These are phyloP conservation scores for Phaeodactylum tricornutum DNA, from an alignment of 108 stramenopile species.

Conservation along the genomic window DNA sequence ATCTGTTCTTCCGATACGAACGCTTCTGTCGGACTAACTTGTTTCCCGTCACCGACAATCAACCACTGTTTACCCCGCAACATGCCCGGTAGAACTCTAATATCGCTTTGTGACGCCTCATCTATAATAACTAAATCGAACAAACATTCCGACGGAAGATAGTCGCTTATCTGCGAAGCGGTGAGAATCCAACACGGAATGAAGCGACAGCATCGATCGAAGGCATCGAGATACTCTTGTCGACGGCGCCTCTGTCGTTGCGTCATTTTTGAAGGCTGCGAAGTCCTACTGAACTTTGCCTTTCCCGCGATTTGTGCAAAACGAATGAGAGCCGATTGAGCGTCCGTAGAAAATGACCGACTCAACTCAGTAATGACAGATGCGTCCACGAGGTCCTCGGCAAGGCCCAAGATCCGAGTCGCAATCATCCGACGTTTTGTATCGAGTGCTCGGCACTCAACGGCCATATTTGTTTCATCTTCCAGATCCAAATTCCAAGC, in stretches of 20 bases:
- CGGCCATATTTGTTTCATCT: conserved; percentile 1
- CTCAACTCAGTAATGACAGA: conserved; percentile 29
- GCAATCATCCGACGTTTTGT: conserved; percentile 9
- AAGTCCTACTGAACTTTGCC: conserved; percentile 25
- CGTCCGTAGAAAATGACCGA: conserved; percentile 35
- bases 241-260: conserved; percentile 43
- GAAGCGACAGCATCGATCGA: conserved; percentile 43
- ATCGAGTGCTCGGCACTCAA: conserved; percentile 20
- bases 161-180: conserved; percentile 46
- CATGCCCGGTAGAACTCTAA: conserved; percentile 43
- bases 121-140: conserved; percentile 59
- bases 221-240: conserved; percentile 45
- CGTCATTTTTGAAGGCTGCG: conserved; percentile 35
- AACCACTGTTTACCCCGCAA: conserved; percentile 57
- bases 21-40: conserved; percentile 49
- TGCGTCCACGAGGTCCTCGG: conserved; percentile 38
- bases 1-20: conserved; percentile 50
- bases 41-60: conserved; percentile 62
- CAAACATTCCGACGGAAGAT: conserved; percentile 39
- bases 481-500: conserved; percentile 3
- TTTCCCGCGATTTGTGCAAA: conserved; percentile 54
- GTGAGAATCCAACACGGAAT: conserved; percentile 66
- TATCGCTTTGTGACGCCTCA: conserved; percentile 53
- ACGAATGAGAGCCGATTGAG: conserved; percentile 39
- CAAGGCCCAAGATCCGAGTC: conserved; percentile 13